These are phyloP conservation scores for Echinosophora koreensis DNA, from an alignment of 306 rosid species.

Conservation along the genomic window DNA sequence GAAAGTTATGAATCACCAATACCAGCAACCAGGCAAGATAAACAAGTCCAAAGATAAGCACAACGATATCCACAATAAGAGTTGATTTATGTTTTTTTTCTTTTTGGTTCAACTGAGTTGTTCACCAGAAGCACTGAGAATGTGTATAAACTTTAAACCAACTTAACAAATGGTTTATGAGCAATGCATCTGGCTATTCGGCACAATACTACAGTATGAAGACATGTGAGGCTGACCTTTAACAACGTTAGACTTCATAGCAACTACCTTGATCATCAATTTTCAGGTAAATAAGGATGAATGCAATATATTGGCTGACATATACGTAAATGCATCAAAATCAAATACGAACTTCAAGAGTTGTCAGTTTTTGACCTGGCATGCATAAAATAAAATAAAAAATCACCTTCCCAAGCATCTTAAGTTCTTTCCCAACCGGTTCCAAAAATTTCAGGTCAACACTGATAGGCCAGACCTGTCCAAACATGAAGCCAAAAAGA, in stretches of 20 bases:
- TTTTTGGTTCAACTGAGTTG: background rate
- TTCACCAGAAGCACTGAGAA: slow-evolving; percentile 15
- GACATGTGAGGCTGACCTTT: background rate
- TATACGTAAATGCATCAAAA: slow-evolving; percentile 12
- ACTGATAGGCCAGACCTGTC: slow-evolving; percentile 89
- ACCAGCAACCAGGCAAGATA: background rate
- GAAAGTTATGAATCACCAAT: background rate
- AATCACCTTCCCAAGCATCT: slow-evolving; percentile 83
- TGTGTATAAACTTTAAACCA: background rate
- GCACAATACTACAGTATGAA: slow-evolving; percentile 18
- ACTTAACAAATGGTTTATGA: slow-evolving; percentile 13
- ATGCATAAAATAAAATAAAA: slow-evolving; percentile 19
- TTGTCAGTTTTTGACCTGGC: background rate
- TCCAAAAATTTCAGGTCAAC: slow-evolving; percentile 79
- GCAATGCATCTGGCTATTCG: slow-evolving; percentile 12
- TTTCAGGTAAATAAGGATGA: background rate
- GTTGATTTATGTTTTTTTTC: too few relatives aligned
- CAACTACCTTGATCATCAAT: too few relatives aligned
- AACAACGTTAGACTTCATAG: background rate
- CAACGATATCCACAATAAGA: background rate
- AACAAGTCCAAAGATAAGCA: slow-evolving; percentile 3
- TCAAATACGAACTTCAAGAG: slow-evolving; percentile 25
- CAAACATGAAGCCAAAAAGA: slow-evolving; percentile 35
- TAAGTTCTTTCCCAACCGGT: slow-evolving; percentile 93
- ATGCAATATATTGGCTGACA: background rate